These are phyloP conservation scores for Epichloe brachyelytri DNA, from an alignment of 2,329 filamentous ascomycete genomes.

Conservation along the genomic window DNA sequence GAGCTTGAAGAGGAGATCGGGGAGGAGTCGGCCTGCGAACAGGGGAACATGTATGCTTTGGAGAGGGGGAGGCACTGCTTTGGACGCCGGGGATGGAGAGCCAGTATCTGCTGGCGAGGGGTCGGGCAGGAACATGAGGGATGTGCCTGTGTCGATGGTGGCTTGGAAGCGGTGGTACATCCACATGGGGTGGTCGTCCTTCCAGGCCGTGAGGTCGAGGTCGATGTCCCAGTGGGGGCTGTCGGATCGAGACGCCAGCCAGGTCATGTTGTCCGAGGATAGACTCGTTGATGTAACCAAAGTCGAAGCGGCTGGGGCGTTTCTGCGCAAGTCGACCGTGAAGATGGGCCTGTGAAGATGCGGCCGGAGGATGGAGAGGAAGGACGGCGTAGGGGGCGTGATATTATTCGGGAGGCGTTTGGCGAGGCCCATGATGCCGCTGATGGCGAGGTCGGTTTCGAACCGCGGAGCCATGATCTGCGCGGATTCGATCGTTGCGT, in stretches of 20 bases:
- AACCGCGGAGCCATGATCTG: constrained; percentile 27
- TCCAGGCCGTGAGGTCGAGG: constrained; percentile 35
- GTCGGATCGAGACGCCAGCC: constrained; percentile 22
- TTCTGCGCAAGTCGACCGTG: constrained; percentile 35
- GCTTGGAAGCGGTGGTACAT: constrained; percentile 34
- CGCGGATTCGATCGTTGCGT: constrained; percentile 38
- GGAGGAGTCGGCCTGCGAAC: constrained; percentile 39
- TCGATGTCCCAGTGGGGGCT: constrained; percentile 27
- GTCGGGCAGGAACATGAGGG: constrained; percentile 47
- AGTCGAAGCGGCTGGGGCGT: constrained; percentile 36
- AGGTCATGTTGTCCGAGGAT: constrained; percentile 27
- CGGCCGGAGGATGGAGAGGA: constrained; percentile 31
- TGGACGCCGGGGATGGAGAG: constrained; percentile 32
- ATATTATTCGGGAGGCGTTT: constrained; percentile 33
- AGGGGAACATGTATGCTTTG: constrained; percentile 45
- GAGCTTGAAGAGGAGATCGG: constrained; percentile 42
- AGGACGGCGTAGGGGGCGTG: constrained; percentile 26
- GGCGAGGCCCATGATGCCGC: constrained; percentile 40
- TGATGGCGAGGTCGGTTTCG: constrained; percentile 29
- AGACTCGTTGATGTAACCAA: constrained; percentile 33
- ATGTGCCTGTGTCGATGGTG: constrained; percentile 57
- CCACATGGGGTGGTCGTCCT: constrained; percentile 36
- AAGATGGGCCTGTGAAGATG: constrained; percentile 31
- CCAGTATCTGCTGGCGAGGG: constrained; percentile 49
- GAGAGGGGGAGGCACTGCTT: constrained; percentile 35